These are phyloP conservation scores for Coniochaeta pulveracea DNA, from an alignment of 2,329 filamentous ascomycete genomes.

Conservation along the genomic window DNA sequence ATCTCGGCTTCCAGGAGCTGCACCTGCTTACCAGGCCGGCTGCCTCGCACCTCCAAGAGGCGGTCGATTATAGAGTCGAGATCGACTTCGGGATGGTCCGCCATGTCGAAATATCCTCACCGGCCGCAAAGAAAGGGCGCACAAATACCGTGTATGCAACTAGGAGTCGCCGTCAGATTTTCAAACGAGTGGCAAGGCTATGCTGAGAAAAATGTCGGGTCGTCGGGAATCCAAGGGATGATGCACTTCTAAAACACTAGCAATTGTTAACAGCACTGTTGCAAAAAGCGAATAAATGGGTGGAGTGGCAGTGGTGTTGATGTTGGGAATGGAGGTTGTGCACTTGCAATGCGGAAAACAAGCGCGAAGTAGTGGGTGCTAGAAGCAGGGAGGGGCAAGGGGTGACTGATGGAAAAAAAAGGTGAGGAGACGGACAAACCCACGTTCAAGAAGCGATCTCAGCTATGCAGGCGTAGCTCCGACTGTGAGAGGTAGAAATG, in stretches of 20 bases:
- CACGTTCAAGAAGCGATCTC: constrained; percentile 12
- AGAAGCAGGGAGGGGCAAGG: constrained; percentile 3
- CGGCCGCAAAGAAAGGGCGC: constrained; percentile 30
- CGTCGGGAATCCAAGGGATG: constrained; percentile 1
- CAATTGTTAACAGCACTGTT: background rate
- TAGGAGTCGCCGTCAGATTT: constrained; percentile 2
- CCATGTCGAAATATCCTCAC: constrained; percentile 38
- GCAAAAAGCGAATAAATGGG: background rate
- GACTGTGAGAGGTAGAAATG: constrained; percentile 8
- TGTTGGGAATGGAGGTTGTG: background rate
- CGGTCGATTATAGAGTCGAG: constrained; percentile 99
- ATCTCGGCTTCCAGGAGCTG: constrained; percentile 95
- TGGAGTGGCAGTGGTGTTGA: background rate
- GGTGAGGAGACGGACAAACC: background rate
- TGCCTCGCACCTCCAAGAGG: constrained; percentile 93
- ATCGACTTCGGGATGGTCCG: constrained; percentile 77
- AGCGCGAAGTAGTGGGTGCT: background rate
- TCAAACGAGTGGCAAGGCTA: constrained; percentile 3
- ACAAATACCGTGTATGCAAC: constrained; percentile 6
- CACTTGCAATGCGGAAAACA: background rate
- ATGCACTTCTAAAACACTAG: constrained; percentile 3
- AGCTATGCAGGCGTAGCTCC: constrained; percentile 7
- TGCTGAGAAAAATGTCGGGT: constrained; percentile 1
- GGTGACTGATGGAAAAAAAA: constrained; percentile 1
- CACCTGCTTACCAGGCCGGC: constrained; percentile 95